These are phyloP conservation scores for Jaenimonas drosophilae DNA, from an alignment of 208 protist genomes.

Conservation along the genomic window DNA sequence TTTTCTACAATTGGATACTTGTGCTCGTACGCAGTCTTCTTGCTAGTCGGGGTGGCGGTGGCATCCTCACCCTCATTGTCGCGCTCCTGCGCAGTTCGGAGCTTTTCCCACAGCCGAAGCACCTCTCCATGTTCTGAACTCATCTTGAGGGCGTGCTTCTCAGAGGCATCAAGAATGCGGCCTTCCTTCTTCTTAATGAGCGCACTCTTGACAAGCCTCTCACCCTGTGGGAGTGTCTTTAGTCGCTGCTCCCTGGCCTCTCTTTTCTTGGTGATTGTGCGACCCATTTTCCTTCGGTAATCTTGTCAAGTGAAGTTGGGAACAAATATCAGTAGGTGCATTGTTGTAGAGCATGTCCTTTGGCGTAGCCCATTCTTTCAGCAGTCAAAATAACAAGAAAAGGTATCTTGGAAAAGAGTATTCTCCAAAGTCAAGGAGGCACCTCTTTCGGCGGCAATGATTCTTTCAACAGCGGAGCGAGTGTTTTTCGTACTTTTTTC, in stretches of 20 bases:
- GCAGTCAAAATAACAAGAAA: not conserved
- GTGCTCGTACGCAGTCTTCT: conserved; percentile 63
- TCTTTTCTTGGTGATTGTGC: conserved; percentile 68
- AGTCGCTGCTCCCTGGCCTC: conserved; percentile 58
- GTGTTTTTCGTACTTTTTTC: not conserved
- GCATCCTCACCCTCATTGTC: conserved; percentile 13
- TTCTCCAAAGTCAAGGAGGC: too few species aligned
- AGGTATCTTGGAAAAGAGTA: too few species aligned
- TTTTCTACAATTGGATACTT: conserved; percentile 85
- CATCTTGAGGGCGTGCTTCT: conserved; percentile 89
- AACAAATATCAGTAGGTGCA: too few species aligned
- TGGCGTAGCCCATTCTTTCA: not conserved
- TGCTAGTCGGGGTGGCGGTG: conserved; percentile 7
- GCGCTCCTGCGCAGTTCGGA: conserved; percentile 34
- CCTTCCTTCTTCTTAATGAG: conserved; percentile 86
- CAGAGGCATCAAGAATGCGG: conserved; percentile 65
- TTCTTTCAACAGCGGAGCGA: too few species aligned
- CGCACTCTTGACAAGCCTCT: conserved; percentile 65
- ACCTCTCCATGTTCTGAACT: conserved; percentile 80
- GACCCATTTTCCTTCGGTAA: conserved; percentile 57
- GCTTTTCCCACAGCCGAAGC: conserved; percentile 74
- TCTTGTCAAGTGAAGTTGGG: too few species aligned
- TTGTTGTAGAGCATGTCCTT: too few species aligned
- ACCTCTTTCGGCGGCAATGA: too few species aligned
- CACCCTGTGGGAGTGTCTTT: conserved; percentile 53